Evolutionary conservation across 2,329 filamentous ascomycete genomes (phyloP).

Genomic region (Talaromyces pinophilus): DNA sequence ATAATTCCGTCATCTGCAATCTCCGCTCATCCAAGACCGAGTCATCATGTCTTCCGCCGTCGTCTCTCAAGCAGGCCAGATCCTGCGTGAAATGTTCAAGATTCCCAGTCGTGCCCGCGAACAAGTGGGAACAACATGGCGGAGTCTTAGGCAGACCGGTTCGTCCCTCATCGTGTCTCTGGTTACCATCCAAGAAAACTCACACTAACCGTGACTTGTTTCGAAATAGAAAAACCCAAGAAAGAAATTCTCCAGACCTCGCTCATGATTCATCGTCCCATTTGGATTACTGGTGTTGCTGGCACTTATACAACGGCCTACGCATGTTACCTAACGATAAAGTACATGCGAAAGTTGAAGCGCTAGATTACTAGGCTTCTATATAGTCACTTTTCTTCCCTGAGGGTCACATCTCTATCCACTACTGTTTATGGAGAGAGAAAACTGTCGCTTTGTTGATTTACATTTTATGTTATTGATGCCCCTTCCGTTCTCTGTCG

Average conservation of each 20-base stretch:
- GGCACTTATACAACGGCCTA: slow-evolving; percentile 22
- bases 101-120: slow-evolving; percentile 22
- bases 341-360: slow-evolving; percentile 16
- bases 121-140: slow-evolving; percentile 19
- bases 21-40: slow-evolving; percentile 1
- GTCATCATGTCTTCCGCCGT: slow-evolving; percentile 22
- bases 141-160: slow-evolving; percentile 22
- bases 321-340: slow-evolving; percentile 17
- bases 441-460: background rate
- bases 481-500: background rate
- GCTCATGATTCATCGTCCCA: slow-evolving; percentile 20
- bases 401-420: background rate
- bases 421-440: slow-evolving; percentile 4
- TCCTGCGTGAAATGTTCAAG: slow-evolving; percentile 24
- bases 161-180: background rate
- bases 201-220: background rate
- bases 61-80: slow-evolving; percentile 22
- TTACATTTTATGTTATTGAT: background rate
- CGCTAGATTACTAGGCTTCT: background rate
- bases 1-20: background rate
- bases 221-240: slow-evolving; percentile 18
- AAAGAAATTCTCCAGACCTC: slow-evolving; percentile 22
- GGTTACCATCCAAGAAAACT: background rate
- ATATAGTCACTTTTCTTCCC: background rate
- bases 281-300: slow-evolving; percentile 20